Percentiles rank a stretch among this genome's conserved stretches.
These are phyloP conservation scores for Botrytis fabae DNA, from an alignment of 2,329 filamentous ascomycete genomes.

Conservation along the genomic window DNA sequence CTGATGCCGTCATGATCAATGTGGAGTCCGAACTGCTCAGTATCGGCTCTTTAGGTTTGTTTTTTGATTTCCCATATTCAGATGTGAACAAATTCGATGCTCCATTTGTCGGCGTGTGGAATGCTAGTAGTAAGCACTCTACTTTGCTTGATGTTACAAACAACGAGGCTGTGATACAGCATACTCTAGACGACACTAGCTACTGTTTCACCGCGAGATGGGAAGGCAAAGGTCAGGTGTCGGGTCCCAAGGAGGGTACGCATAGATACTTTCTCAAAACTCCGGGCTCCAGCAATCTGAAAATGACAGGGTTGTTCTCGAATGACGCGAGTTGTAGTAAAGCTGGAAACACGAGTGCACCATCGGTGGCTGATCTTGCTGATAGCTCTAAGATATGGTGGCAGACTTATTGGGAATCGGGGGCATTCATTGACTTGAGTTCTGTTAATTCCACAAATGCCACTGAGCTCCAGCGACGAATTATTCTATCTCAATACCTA, in stretches of 20 bases:
- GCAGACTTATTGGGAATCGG: constrained; percentile 41
- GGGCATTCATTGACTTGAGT: constrained; percentile 47
- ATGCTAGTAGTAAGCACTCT: constrained; percentile 45
- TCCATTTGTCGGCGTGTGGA: constrained; percentile 45
- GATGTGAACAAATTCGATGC: constrained; percentile 48
- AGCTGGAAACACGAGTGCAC: neutral
- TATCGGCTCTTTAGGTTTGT: constrained; percentile 42
- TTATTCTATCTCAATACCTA: constrained; percentile 48
- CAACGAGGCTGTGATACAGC: constrained; percentile 41
- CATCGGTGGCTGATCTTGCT: neutral
- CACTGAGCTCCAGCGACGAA: constrained; percentile 47
- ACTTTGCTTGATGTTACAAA: constrained; percentile 35
- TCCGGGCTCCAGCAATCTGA: neutral
- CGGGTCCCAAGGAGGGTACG: constrained; percentile 24
- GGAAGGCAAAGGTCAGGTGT: constrained; percentile 28
- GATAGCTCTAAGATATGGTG: constrained; percentile 29
- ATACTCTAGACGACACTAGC: constrained; percentile 44
- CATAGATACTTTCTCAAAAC: constrained; percentile 34
- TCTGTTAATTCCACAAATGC: constrained; percentile 42
- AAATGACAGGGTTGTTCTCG: constrained; percentile 1
- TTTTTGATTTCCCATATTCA: constrained; percentile 48
- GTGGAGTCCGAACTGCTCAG: constrained; percentile 43
- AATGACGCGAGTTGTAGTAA: neutral
- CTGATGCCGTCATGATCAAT: constrained; percentile 44
- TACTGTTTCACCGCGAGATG: constrained; percentile 42